These are phyloP conservation scores for Penicillium capsulatum DNA, from an alignment of 2,329 filamentous ascomycete species.

Conservation along the genomic window DNA sequence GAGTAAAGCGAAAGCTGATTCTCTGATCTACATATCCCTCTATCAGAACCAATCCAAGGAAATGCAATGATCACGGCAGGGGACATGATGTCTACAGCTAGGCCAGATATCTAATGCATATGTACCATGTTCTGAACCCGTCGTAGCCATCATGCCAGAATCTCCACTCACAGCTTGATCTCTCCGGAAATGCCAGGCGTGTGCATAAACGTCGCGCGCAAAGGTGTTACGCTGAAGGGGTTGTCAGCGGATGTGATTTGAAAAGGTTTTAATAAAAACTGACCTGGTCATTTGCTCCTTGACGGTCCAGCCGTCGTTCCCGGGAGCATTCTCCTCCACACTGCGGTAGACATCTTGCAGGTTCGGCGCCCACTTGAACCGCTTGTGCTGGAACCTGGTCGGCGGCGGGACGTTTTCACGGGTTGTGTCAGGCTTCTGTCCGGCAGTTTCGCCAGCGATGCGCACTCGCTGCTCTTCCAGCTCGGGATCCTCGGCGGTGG, in stretches of 20 bases:
- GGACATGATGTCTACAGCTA: slow-evolving; percentile 25
- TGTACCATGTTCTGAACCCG: slow-evolving; percentile 22
- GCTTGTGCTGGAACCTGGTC: slow-evolving; percentile 65
- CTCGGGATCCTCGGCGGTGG: slow-evolving; percentile 55
- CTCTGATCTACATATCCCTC: slow-evolving; percentile 34
- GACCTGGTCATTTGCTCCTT: slow-evolving; percentile 82
- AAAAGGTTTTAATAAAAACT: slow-evolving; percentile 8
- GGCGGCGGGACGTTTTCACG: slow-evolving; percentile 23
- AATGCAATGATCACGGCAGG: slow-evolving; percentile 13
- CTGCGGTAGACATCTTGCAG: slow-evolving; percentile 84
- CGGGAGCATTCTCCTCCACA: slow-evolving; percentile 72
- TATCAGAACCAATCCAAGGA: slow-evolving; percentile 29
- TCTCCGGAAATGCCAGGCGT: slow-evolving; percentile 62
- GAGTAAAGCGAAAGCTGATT: slow-evolving; percentile 56
- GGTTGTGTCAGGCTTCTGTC: slow-evolving; percentile 23
- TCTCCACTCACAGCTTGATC: slow-evolving; percentile 72
- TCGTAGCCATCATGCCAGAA: slow-evolving; percentile 17
- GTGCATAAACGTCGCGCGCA: slow-evolving; percentile 92
- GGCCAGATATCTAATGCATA: slow-evolving; percentile 25
- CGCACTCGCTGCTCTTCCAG: slow-evolving; percentile 71
- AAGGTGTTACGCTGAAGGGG: slow-evolving; percentile 69
- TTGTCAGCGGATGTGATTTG: neutral
- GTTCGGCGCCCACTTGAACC: slow-evolving; percentile 91
- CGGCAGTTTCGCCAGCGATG: slow-evolving; percentile 53
- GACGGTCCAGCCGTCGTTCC: slow-evolving; percentile 91